Evolutionary conservation across 2,329 filamentous ascomycete species (phyloP).

Genomic region (Monilinia aucupariae): DNA sequence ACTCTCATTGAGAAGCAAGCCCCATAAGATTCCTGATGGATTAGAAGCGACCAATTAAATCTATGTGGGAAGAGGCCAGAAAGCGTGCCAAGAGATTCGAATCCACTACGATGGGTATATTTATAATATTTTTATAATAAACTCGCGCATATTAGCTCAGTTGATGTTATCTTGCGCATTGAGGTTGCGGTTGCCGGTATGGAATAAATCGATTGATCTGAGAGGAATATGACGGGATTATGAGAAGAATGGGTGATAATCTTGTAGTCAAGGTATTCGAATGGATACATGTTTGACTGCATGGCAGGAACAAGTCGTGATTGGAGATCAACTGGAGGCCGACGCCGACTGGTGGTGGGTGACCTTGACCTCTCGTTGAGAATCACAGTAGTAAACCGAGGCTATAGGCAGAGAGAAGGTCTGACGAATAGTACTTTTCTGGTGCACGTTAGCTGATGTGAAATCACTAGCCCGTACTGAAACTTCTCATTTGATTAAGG

Average conservation of each 20-base stretch:
- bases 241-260: no score
- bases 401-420: not conserved
- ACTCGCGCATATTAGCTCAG: slow-evolving; percentile 16
- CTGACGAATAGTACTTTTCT: not conserved
- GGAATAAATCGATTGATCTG: not conserved
- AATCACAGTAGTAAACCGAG: not conserved
- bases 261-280: no score
- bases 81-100: slow-evolving; percentile 9
- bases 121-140: not conserved
- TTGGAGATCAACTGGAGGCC: not conserved
- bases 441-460: not conserved
- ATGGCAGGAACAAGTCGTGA: not conserved
- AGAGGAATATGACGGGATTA: not conserved
- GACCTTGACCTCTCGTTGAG: not conserved
- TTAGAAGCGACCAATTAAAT: not conserved
- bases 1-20: not conserved
- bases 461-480: not conserved
- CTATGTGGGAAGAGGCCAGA: not conserved
- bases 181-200: not conserved
- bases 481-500: not conserved
- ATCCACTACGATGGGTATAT: not conserved
- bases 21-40: not conserved
- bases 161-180: no score
- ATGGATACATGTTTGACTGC: not conserved
- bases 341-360: no score